phyloP scores from a whole-genome alignment of 495 filamentous ascomycete genomes.

The Monascus purpureus region DNA sequence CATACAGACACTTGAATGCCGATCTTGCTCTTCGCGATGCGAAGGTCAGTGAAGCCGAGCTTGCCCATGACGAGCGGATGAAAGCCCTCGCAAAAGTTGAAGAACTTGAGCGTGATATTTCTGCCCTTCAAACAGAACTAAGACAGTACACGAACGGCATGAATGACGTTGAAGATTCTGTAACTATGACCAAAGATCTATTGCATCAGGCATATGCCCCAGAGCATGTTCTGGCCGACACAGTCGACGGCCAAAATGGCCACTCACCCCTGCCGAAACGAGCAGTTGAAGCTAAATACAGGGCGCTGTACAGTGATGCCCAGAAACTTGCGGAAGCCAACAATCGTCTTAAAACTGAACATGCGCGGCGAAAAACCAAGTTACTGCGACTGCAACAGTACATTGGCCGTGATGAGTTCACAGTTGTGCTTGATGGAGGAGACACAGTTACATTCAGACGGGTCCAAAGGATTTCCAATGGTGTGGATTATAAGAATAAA shows the following conservation, averaged over 20 bases:
- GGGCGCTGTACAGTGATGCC: slow-evolving; percentile 17
- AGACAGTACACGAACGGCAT: slow-evolving; percentile 7
- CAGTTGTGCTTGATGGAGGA: slow-evolving; percentile 11
- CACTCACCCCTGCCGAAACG: too few species aligned
- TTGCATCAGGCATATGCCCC: slow-evolving; percentile 20
- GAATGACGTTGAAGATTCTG: slow-evolving; percentile 1
- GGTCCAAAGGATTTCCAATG: slow-evolving; percentile 4
- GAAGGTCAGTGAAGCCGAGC: slow-evolving; percentile 7
- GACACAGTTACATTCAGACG: slow-evolving; percentile 14
- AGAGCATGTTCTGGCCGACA: slow-evolving; percentile 6
- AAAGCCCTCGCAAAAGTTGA: slow-evolving; percentile 8
- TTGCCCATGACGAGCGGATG: slow-evolving; percentile 11
- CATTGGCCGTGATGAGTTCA: slow-evolving; percentile 17
- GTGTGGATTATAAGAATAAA: not conserved
- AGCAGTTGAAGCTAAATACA: slow-evolving; percentile 16
- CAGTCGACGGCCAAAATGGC: not conserved
- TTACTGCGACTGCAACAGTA: slow-evolving; percentile 18
- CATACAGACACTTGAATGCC: slow-evolving; percentile 15
- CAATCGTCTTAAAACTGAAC: slow-evolving; percentile 13
- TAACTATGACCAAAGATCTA: slow-evolving; percentile 2
- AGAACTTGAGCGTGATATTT: slow-evolving; percentile 14
- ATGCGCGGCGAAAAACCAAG: slow-evolving; percentile 26
- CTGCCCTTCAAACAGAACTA: slow-evolving; percentile 13
- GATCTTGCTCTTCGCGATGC: slow-evolving; percentile 11
- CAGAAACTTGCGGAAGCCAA: slow-evolving; percentile 12